Evolutionary conservation across 2,329 filamentous ascomycete species (phyloP), one percentile per base, ranked within the genome.

Genomic region (Furcasterigmium furcatum): DNA sequence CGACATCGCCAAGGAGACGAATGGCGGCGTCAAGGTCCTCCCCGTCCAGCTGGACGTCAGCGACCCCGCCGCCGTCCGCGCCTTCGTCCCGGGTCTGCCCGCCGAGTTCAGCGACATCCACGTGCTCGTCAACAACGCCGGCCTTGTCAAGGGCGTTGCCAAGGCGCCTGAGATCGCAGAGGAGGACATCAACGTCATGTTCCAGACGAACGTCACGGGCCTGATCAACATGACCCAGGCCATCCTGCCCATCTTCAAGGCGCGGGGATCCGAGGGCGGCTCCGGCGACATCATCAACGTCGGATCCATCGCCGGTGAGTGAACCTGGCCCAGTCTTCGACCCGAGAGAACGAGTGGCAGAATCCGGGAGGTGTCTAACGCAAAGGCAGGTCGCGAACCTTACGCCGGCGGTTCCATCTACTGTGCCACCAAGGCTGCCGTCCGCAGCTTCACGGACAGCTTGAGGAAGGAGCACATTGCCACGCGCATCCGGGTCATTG

Each of bases 141-240:
- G 92, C 35, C 79, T 96, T 18, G 92, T 96, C 50, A 92, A 88
- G 67, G 91, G 91, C 52, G 81, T 96, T 12, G 92, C 88, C 41
- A 83, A 87, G 62, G 90, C 91, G 1, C 91, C 91, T 16, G 80
- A 88, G 34, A 96, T 99, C 62, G 77, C 76, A 14, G 77, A 88
- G 58, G 84, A 85, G 47, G 92, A 99, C 69, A 87, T 96, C 57
- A 77, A 87, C 57, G 60, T 84, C 64, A 96, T 97, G 91, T 89
- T 96, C 62, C 71, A 80, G 39, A 97, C 94, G 47, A 99, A 99
- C 64, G 91, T 97, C 43, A 94, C 87, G 2, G 94, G 94, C 22
- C 76, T 99, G 27, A 94, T 99, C 73, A 88, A 92, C 74, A 89
- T 97, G 87, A 97, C 94, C 1, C 94, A 99, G 74, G 88, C 88